These are phyloP conservation scores for Cerrena zonata DNA, from an alignment of 1,284 basidiomycete species.

Conservation along the genomic window DNA sequence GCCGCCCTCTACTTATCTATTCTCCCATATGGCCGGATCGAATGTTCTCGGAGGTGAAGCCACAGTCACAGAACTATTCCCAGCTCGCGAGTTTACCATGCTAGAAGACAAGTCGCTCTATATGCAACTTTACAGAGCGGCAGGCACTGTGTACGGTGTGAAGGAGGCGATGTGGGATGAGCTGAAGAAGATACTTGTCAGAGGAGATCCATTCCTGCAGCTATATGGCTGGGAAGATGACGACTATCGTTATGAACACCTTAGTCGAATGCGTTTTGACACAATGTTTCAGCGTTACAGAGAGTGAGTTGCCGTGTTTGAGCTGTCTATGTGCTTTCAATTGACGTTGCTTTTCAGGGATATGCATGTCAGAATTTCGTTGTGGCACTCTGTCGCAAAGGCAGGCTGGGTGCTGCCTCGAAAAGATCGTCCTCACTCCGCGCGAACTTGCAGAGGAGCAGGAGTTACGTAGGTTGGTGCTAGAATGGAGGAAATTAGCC, in stretches of 20 bases:
- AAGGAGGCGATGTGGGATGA: constrained; percentile 78
- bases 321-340: not conserved
- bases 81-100: constrained; percentile 38
- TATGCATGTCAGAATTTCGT: constrained; percentile 60
- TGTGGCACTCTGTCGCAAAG: constrained; percentile 60
- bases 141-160: constrained; percentile 57
- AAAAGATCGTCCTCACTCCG: constrained; percentile 55
- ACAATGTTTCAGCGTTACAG: constrained; percentile 54
- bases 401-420: constrained; percentile 56
- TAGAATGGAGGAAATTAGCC: constrained; percentile 51
- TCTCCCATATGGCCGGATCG: constrained; percentile 11
- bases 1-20: not conserved
- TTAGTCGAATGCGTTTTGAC: constrained; percentile 53
- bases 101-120: constrained; percentile 57
- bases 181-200: constrained; percentile 53
- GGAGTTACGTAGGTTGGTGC: constrained; percentile 53
- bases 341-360: constrained; percentile 39
- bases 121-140: constrained; percentile 64
- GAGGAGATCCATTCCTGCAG: constrained; percentile 41
- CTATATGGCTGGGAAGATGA: constrained; percentile 64
- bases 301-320: constrained; percentile 49
- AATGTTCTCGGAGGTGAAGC: constrained; percentile 11
- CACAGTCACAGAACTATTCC: constrained; percentile 28
- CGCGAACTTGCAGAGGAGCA: constrained; percentile 64
- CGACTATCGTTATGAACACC: constrained; percentile 40